These are phyloP conservation scores for Aschersonia sp. DNA, from an alignment of 2,329 filamentous ascomycete species.

Conservation along the genomic window DNA sequence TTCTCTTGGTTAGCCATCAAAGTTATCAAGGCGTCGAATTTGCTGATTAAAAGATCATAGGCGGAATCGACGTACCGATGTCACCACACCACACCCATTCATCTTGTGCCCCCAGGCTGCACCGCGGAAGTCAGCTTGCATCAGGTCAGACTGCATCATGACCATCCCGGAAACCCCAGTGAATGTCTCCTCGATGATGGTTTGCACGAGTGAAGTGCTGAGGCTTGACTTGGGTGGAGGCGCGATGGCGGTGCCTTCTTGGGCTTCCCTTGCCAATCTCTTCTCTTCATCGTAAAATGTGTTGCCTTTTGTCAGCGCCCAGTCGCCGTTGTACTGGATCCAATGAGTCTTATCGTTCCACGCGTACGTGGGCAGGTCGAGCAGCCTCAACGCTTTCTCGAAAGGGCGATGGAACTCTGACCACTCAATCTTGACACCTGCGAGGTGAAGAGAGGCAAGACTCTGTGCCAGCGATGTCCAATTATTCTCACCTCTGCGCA, in stretches of 20 bases:
- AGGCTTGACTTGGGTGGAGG: too few species aligned
- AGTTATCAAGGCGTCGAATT: neutral
- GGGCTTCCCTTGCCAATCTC: neutral
- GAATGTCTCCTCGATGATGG: constrained; percentile 19
- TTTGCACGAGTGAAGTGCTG: constrained; percentile 20
- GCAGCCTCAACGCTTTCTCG: neutral
- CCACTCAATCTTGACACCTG: neutral
- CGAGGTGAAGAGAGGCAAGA: neutral
- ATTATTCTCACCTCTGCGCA: neutral
- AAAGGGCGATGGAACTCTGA: neutral
- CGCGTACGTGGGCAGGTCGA: neutral
- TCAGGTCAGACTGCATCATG: constrained; percentile 22
- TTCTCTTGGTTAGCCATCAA: neutral
- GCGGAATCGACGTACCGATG: constrained; percentile 22
- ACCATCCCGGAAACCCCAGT: constrained; percentile 11
- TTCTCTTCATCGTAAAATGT: neutral
- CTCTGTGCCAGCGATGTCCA: neutral
- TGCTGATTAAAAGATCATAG: neutral
- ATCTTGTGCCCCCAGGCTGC: constrained; percentile 27
- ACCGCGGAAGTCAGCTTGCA: constrained; percentile 19
- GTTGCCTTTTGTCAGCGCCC: too few species aligned
- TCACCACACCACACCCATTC: constrained; percentile 25
- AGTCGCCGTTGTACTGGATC: neutral
- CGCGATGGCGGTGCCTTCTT: neutral
- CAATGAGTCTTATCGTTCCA: neutral